phyloP scores from a whole-genome alignment of 208 protist genomes.

The Acanthamoeba lenticulata region DNA sequence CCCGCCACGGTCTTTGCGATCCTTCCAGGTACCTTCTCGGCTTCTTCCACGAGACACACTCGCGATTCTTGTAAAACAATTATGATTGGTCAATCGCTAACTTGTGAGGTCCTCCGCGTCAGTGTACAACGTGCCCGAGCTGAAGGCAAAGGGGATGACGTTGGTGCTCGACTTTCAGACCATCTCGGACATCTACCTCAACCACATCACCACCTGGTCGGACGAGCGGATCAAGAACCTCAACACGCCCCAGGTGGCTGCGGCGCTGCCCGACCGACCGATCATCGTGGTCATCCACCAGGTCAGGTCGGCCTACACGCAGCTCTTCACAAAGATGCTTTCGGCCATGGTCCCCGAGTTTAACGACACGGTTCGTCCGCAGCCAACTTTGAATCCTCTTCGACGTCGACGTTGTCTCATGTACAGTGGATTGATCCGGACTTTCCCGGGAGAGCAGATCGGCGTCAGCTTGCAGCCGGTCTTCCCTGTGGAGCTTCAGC shows the following conservation, averaged over 20 bases:
- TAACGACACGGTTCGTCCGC: too few relatives aligned
- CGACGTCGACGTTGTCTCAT: too few relatives aligned
- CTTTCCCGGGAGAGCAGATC: too few relatives aligned
- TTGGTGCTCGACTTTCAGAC: slow-evolving; percentile 11
- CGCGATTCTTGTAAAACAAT: too few relatives aligned
- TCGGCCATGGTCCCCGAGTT: neutral
- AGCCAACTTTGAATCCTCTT: too few relatives aligned
- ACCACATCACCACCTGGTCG: neutral
- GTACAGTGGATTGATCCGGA: too few relatives aligned
- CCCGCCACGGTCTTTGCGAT: neutral
- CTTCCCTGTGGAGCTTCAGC: neutral
- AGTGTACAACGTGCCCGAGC: neutral
- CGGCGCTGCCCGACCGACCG: neutral
- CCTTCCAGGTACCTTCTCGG: neutral
- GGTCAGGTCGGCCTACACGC: neutral
- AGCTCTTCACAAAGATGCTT: slow-evolving; percentile 1
- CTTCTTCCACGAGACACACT: too few relatives aligned
- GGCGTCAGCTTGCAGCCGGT: neutral
- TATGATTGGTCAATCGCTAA: neutral
- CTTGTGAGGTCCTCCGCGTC: neutral
- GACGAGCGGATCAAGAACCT: neutral
- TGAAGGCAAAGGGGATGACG: neutral
- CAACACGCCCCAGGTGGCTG: neutral
- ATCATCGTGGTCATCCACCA: neutral
- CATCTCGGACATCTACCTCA: neutral